A percentile compares a stretch with the other conserved stretches of the same genome.
These are phyloP conservation scores for Priceomyces carsonii DNA, from an alignment of 805 yeast species.

Conservation along the genomic window DNA sequence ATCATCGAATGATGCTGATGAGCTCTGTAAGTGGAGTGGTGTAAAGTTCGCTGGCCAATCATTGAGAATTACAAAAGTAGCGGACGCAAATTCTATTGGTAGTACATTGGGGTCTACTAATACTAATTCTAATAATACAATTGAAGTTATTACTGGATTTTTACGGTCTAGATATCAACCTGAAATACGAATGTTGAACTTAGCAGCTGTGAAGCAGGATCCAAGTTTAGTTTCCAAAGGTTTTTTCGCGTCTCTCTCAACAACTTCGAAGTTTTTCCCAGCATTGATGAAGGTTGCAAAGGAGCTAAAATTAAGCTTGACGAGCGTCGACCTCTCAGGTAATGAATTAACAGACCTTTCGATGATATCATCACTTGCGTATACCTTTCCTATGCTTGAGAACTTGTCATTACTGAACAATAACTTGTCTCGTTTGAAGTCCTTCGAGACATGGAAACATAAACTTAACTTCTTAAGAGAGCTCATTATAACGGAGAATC, in stretches of 20 bases:
- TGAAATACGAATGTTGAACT: slow-evolving; percentile 63
- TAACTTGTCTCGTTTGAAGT: slow-evolving; percentile 55
- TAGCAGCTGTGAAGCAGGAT: slow-evolving; percentile 66
- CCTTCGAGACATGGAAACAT: slow-evolving; percentile 73
- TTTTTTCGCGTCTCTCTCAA: slow-evolving; percentile 57
- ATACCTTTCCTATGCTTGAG: slow-evolving; percentile 69
- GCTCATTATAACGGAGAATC: slow-evolving; percentile 76
- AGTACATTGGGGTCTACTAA: slow-evolving; percentile 11
- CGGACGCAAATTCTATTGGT: slow-evolving; percentile 15
- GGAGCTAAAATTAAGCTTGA: slow-evolving; percentile 55
- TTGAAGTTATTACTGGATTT: slow-evolving; percentile 62
- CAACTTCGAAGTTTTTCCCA: slow-evolving; percentile 80
- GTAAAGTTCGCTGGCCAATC: slow-evolving; percentile 76
- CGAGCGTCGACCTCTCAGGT: slow-evolving; percentile 65
- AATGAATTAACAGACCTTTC: slow-evolving; percentile 63
- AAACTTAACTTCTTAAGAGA: slow-evolving; percentile 76
- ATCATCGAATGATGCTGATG: slow-evolving; percentile 55
- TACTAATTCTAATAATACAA: slow-evolving; percentile 39
- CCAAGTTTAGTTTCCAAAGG: slow-evolving; percentile 60
- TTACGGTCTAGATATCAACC: slow-evolving; percentile 68
- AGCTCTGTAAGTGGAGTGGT: slow-evolving; percentile 66
- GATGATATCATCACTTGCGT: slow-evolving; percentile 62
- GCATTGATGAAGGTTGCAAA: slow-evolving; percentile 84
- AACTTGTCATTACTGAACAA: slow-evolving; percentile 84
- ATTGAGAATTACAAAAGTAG: slow-evolving; percentile 50